Percentiles rank a stretch among this genome's conserved stretches.
Evolutionary conservation across 2,329 filamentous ascomycete genomes (phyloP).

Genomic region (Epichloe glyceriae): DNA sequence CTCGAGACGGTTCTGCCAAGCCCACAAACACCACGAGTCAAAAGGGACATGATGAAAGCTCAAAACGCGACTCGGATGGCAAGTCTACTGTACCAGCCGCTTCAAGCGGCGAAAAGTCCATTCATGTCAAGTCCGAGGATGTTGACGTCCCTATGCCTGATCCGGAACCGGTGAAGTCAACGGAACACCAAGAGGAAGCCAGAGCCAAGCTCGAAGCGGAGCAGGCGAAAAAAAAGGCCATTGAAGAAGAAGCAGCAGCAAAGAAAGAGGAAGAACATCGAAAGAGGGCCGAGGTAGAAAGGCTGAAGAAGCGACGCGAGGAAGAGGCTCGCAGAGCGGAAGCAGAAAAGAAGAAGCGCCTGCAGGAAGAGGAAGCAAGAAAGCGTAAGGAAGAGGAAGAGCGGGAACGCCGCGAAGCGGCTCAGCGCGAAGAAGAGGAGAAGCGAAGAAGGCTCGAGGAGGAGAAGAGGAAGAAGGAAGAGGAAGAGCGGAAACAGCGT

Average conservation of each 20-base stretch:
- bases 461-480: constrained; percentile 25
- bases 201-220: constrained; percentile 14
- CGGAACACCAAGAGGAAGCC: constrained; percentile 10
- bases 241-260: constrained; percentile 24
- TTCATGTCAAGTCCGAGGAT: constrained; percentile 46
- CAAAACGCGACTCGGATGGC: constrained; percentile 20
- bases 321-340: constrained; percentile 20
- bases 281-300: constrained; percentile 20
- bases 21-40: constrained; percentile 18
- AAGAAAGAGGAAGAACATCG: constrained; percentile 16
- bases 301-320: constrained; percentile 23
- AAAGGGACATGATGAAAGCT: constrained; percentile 30
- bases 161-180: constrained; percentile 20
- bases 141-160: constrained; percentile 44
- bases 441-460: constrained; percentile 23
- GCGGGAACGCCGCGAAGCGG: constrained; percentile 21
- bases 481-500: constrained; percentile 24
- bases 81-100: constrained; percentile 27
- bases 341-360: constrained; percentile 20
- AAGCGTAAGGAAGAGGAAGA: constrained; percentile 19
- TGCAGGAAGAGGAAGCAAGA: constrained; percentile 21
- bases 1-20: constrained; percentile 27
- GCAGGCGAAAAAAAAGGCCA: constrained; percentile 18
- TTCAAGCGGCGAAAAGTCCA: constrained; percentile 31
- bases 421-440: constrained; percentile 25